These are phyloP conservation scores for Pisolithus sp. DNA, from an alignment of 768 basidiomycete genomes.

Conservation along the genomic window DNA sequence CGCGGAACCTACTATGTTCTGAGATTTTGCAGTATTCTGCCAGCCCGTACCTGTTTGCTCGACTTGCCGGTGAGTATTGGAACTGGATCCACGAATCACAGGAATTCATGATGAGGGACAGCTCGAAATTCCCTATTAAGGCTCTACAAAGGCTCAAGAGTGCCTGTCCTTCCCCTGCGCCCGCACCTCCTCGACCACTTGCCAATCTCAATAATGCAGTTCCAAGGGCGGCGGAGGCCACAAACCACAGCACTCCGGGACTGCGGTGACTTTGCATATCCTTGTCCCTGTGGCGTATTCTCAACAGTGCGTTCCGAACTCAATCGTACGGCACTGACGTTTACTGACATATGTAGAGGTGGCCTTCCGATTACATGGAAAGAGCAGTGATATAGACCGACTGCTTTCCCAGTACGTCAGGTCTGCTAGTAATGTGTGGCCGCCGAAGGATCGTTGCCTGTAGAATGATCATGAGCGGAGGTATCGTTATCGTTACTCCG, in stretches of 20 bases:
- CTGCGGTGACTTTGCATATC: conserved; percentile 4
- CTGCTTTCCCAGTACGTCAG: conserved; percentile 20
- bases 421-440: conserved; percentile 8
- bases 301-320: too few species aligned
- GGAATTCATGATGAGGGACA: conserved; percentile 24
- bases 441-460: conserved; percentile 33
- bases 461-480: background rate
- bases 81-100: conserved; percentile 1
- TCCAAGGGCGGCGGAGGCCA: conserved; percentile 13
- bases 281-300: background rate
- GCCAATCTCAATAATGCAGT: conserved; percentile 29
- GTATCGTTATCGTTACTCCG: background rate
- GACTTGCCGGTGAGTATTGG: conserved; percentile 72
- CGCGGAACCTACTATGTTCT: conserved; percentile 1
- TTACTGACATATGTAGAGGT: too few species aligned
- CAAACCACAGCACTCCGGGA: conserved; percentile 14
- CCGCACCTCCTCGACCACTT: conserved; percentile 24
- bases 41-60: conserved; percentile 90
- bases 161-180: conserved; percentile 38
- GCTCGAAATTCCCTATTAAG: conserved; percentile 93
- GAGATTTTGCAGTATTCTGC: conserved; percentile 68
- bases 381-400: conserved; percentile 56
- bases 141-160: conserved; percentile 78
- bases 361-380: too few species aligned
- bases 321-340: too few species aligned